A percentile compares a stretch with the other conserved stretches of the same genome.
phyloP scores from a whole-genome alignment of 352 stramenopile genomes.

The Pythium aristosporum region DNA sequence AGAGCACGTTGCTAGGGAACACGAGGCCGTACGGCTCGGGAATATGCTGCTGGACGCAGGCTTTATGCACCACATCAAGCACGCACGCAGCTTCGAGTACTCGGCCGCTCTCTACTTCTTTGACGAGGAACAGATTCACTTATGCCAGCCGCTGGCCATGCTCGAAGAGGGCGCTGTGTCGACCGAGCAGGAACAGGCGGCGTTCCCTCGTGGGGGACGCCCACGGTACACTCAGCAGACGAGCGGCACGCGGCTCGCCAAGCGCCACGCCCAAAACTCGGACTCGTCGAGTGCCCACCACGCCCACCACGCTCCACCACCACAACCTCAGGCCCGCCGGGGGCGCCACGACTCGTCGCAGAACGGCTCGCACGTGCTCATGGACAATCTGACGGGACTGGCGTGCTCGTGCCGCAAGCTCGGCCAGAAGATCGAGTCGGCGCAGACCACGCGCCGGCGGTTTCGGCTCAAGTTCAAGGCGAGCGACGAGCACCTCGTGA shows the following conservation, averaged over 20 bases:
- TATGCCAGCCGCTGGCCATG: conserved; percentile 32
- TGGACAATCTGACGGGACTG: conserved; percentile 11
- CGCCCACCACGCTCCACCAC: not conserved
- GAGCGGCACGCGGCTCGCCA: not conserved
- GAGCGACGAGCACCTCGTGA: conserved; percentile 15
- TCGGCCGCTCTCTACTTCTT: conserved; percentile 31
- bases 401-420: conserved; percentile 32
- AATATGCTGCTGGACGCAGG: conserved; percentile 40
- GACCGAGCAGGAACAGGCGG: conserved; percentile 13
- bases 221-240: conserved; percentile 13
- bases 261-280: conserved; percentile 1
- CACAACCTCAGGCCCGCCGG: not conserved
- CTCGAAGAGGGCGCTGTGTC: conserved; percentile 24
- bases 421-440: conserved; percentile 33
- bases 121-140: conserved; percentile 31
- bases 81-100: conserved; percentile 29
- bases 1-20: conserved; percentile 8
- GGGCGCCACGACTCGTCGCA: conserved; percentile 18
- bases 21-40: conserved; percentile 36
- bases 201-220: not conserved
- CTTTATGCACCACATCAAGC: conserved; percentile 38
- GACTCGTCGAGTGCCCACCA: conserved; percentile 8
- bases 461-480: conserved; percentile 28
- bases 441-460: conserved; percentile 19
- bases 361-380: conserved; percentile 18